These are phyloP conservation scores for Fraxinus sp. DNA, from an alignment of 305 asterid genomes.

Conservation along the genomic window DNA sequence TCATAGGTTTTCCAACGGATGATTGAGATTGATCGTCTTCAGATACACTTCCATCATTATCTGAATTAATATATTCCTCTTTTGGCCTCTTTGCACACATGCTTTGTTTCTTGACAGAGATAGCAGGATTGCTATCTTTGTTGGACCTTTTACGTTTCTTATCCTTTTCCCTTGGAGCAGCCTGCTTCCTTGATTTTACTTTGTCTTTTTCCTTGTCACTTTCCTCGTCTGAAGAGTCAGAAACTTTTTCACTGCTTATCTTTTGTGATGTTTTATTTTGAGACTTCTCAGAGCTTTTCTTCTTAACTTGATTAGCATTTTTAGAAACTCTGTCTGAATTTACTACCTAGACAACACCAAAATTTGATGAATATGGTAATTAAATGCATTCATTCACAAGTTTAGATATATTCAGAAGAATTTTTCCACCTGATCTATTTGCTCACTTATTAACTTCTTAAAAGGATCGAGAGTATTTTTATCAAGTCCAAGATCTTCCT, in stretches of 20 bases:
- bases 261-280: slow-evolving; percentile 38
- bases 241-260: slow-evolving; percentile 36
- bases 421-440: slow-evolving; percentile 64
- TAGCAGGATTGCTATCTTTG: slow-evolving; percentile 37
- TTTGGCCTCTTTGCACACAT: slow-evolving; percentile 44
- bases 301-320: slow-evolving; percentile 43
- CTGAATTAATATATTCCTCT: slow-evolving; percentile 48
- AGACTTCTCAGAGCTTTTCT: slow-evolving; percentile 33
- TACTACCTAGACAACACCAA: slow-evolving; percentile 46
- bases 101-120: slow-evolving; percentile 50
- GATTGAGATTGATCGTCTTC: slow-evolving; percentile 58
- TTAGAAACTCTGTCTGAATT: slow-evolving; percentile 39
- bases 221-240: slow-evolving; percentile 38
- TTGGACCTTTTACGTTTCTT: slow-evolving; percentile 60
- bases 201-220: slow-evolving; percentile 41
- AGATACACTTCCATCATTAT: slow-evolving; percentile 50
- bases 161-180: slow-evolving; percentile 39
- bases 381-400: slow-evolving; percentile 15
- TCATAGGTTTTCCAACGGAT: slow-evolving; percentile 44
- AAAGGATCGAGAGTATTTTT: slow-evolving; percentile 67
- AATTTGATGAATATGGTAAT: slow-evolving; percentile 9
- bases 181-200: slow-evolving; percentile 43
- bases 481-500: slow-evolving; percentile 81
- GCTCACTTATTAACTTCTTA: slow-evolving; percentile 59
- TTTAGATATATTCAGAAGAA: slow-evolving; percentile 7